phyloP scores from a whole-genome alignment of 2,329 filamentous ascomycete species.

The Aureobasidium sp. region DNA sequence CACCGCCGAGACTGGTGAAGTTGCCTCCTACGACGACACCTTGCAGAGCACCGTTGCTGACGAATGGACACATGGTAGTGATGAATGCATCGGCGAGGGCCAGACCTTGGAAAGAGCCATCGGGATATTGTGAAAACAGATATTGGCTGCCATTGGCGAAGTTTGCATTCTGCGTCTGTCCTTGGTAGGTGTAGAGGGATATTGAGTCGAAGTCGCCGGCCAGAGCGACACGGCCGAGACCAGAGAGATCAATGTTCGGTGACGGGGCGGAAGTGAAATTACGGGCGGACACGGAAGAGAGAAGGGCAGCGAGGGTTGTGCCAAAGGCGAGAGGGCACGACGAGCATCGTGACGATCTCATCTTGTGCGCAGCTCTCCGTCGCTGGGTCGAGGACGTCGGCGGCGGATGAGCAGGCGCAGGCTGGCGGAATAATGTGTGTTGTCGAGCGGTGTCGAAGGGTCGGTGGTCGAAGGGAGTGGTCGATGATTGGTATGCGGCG shows the following conservation, averaged over 20 bases:
- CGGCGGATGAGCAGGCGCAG: slow-evolving; percentile 5
- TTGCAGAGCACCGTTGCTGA: slow-evolving; percentile 56
- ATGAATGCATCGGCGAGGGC: slow-evolving; percentile 69
- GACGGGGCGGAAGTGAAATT: slow-evolving; percentile 53
- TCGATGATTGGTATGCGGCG: background rate
- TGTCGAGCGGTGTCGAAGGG: background rate
- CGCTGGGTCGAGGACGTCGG: background rate
- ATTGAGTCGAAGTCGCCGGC: slow-evolving; percentile 86
- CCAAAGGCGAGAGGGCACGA: slow-evolving; percentile 15
- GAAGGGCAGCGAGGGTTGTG: slow-evolving; percentile 2
- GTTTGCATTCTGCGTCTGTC: slow-evolving; percentile 61
- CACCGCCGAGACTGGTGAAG: slow-evolving; percentile 79
- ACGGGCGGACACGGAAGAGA: background rate
- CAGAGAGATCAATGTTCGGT: slow-evolving; percentile 66
- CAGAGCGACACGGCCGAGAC: slow-evolving; percentile 74
- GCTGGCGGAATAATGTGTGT: background rate
- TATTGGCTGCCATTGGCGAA: slow-evolving; percentile 71
- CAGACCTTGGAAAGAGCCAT: slow-evolving; percentile 69
- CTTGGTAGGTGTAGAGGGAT: slow-evolving; percentile 77
- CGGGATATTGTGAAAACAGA: slow-evolving; percentile 72
- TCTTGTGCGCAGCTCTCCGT: slow-evolving; percentile 14
- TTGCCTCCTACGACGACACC: slow-evolving; percentile 85
- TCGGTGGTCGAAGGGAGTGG: background rate
- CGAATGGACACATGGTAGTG: slow-evolving; percentile 76
- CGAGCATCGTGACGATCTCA: slow-evolving; percentile 12